Conservation (phyloP, 2,329 filamentous ascomycete species). For the Colletotrichum sp. region DNA sequence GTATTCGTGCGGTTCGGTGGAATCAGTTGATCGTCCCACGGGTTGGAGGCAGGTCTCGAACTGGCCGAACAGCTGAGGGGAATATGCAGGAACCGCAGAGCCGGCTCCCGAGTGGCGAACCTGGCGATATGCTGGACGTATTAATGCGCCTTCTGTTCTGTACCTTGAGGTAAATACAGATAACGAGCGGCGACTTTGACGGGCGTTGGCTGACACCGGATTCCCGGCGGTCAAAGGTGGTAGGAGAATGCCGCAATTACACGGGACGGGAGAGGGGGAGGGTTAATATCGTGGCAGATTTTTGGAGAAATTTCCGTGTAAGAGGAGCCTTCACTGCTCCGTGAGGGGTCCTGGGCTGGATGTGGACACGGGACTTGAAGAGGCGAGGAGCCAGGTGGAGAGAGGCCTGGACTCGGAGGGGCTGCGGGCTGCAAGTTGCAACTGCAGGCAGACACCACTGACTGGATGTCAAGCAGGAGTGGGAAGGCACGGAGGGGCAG, state of each 20-base stretch:
- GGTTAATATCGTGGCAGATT: background rate
- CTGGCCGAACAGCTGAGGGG: background rate
- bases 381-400: background rate
- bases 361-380: background rate
- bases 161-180: background rate
- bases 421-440: background rate
- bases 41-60: background rate
- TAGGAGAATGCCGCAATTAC: background rate
- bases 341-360: background rate
- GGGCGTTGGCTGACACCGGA: background rate
- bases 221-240: background rate
- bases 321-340: background rate
- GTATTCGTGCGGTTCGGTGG: background rate
- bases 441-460: background rate
- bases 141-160: background rate
- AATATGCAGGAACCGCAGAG: conserved; percentile 10
- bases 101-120: background rate
- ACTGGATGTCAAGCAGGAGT: background rate
- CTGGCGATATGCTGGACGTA: background rate
- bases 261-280: background rate
- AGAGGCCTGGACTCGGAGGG: background rate
- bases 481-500: background rate
- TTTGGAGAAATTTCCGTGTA: conserved; percentile 5
- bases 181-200: background rate
- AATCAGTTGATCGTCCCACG: conserved; percentile 4